Base-by-base conservation (phyloP, 139 green algal species). In the Pseudopediastrum boryanum region DNA sequence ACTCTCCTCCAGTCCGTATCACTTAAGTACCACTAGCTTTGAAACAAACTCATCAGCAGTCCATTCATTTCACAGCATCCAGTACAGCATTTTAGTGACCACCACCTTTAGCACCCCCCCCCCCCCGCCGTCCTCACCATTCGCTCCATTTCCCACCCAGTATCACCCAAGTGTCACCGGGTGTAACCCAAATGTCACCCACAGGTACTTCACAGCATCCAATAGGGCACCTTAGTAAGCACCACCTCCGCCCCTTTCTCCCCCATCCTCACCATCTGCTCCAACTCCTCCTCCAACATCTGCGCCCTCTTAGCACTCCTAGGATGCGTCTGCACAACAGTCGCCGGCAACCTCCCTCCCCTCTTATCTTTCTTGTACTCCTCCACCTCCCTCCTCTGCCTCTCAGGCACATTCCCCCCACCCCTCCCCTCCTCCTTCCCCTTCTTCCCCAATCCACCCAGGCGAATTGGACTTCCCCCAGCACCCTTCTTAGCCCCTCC, bases 271-370 rank as follows among this genome's bases (percentile, higher is more conserved):
- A 77, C 63, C 82, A 86, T 87, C 63, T 76, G 72, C 21, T 63
- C 54, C 25, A 88, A 56, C 84, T 87, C 83, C n/a, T 73, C 78
- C 56, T 88, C 25, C 31, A 88, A 80, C 75, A 84, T 71, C 69
- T 83, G 58, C 10, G 82, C 76, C 10, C 79, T 61, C 50, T 67
- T 83, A 2, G 81, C 84, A 33, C 39, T 78, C 44, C 81, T 48
- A 6, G 84, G 79, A 41, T 88, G 84, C 5, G 79, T 83, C 39
- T 75, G 82, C 33, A 84, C 62, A 43, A 86, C 44, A 4, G 52
- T 71, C 7, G 74, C 75, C 25, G 51, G 39, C 27, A 59, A 42
- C 23, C 51, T 68, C 29, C 39, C 16, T n/a, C 61, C 44, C 33
- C 62, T 27, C 79, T 66, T 70, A 50, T 48, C 71, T 59, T 61